Evolutionary conservation across 1,139 yeast genomes (phyloP), one percentile per base, ranked within the genome.

Genomic region (Yamadazyma trypodendri): DNA sequence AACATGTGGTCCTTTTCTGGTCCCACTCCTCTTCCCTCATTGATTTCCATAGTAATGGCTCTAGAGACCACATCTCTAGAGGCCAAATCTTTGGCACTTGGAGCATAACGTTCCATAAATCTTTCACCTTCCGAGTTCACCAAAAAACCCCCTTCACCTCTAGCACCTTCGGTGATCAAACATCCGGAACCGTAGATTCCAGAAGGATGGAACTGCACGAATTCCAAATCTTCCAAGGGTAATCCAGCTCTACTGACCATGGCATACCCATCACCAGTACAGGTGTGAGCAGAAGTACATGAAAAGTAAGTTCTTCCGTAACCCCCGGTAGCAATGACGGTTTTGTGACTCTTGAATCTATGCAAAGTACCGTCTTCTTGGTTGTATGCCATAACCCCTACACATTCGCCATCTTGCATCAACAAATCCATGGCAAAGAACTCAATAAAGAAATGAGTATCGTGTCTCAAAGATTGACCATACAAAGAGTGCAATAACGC

Each of bases 161-260:
- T 86, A 51, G 97, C 95, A 71, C 98, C 98, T 71, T 92, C 98
- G 45, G 98, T 92, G 63, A 92, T 92, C 72, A 92, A 75, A 75
- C 97, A 92, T 49, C 98, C 98, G 35, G 97, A 89, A 44, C 98
- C 98, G 67, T 92, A 92, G 65, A 92, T 92, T 78, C 98, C 98
- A 28, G 97, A 89, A 46, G 98, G 98, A 69, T 92, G 98, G 90
- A 92, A 92, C 72, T 92, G 98, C 46, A 92, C 92, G 60, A 92
- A 92, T 72, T 92, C 98, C 71, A 90, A 75, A 72, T 92, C 98
- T 73, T 92, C 96, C 60, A 90, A 77, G 41, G 98, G 98, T 65
- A 90, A 81, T 45, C 98, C 98, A 41, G 98, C 98, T 71, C 98
- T 84, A 39, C 97, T 73, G 46, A 88, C 97, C 97, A 92, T 92